Conservation (phyloP, 169 alveolate genomes). For the Ichthyophthirius multifiliis region DNA sequence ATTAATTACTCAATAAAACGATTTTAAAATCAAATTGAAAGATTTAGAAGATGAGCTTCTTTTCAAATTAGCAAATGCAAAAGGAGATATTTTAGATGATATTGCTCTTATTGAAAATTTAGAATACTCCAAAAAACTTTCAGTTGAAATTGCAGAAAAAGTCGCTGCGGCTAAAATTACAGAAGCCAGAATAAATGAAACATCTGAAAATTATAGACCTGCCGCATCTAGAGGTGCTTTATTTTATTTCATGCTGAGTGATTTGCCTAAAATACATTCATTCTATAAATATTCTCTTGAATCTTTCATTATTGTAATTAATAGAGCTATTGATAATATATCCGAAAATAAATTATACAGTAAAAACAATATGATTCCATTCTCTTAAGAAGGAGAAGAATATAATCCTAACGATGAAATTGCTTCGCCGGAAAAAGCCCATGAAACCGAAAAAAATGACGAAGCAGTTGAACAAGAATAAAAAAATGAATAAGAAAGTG, state of each 20-base stretch:
- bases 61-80: constrained; percentile 89
- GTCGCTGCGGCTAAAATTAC: constrained; percentile 93
- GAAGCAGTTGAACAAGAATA: constrained; percentile 48
- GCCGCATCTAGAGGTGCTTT: constrained; percentile 94
- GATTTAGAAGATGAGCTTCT: constrained; percentile 91
- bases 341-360: constrained; percentile 78
- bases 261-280: constrained; percentile 90
- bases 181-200: constrained; percentile 91
- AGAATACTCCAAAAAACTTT: constrained; percentile 92
- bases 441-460: constrained; percentile 17
- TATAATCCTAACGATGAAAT: constrained; percentile 41
- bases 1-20: constrained; percentile 93
- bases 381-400: constrained; percentile 32
- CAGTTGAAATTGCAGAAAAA: constrained; percentile 92
- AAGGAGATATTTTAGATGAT: constrained; percentile 93
- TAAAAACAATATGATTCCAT: constrained; percentile 46
- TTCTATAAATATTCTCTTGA: constrained; percentile 95
- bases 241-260: constrained; percentile 90
- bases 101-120: constrained; percentile 92
- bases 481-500: constrained; percentile 47
- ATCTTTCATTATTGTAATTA: constrained; percentile 90
- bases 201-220: constrained; percentile 94
- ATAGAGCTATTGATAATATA: constrained; percentile 93
- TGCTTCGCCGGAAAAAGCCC: constrained; percentile 18
- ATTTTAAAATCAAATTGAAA: constrained; percentile 91